These are phyloP conservation scores for Prunus persica DNA, from an alignment of 306 rosid species.

Conservation along the genomic window Prunus_persica_NCBIv2 NC_034012.1:10202001-10202500, in stretches of 20 bases:
- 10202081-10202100: neutral
- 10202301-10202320: slow-evolving; percentile 38
- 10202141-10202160: neutral
- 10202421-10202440: slow-evolving; percentile 41
- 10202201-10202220: neutral
- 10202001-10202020: neutral
- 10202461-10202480: neutral
- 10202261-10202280: slow-evolving; percentile 69
- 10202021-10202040: neutral
- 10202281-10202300: slow-evolving; percentile 44
- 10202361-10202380: slow-evolving; percentile 52
- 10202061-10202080: neutral
- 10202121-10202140: neutral
- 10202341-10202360: slow-evolving; percentile 53
- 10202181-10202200: neutral
- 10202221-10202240: slow-evolving; percentile 19
- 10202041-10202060: neutral
- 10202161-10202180: neutral
- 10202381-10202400: slow-evolving; percentile 42
- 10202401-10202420: slow-evolving; percentile 73
- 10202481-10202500: neutral
- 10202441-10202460: neutral
- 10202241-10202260: slow-evolving; percentile 46
- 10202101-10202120: neutral
- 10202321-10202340: slow-evolving; percentile 36